A percentile compares a stretch with the other conserved stretches of the same genome.
These are phyloP conservation scores for Cryptococcus depauperatus DNA, from an alignment of 1,284 basidiomycete genomes.

Conservation along the genomic window DNA sequence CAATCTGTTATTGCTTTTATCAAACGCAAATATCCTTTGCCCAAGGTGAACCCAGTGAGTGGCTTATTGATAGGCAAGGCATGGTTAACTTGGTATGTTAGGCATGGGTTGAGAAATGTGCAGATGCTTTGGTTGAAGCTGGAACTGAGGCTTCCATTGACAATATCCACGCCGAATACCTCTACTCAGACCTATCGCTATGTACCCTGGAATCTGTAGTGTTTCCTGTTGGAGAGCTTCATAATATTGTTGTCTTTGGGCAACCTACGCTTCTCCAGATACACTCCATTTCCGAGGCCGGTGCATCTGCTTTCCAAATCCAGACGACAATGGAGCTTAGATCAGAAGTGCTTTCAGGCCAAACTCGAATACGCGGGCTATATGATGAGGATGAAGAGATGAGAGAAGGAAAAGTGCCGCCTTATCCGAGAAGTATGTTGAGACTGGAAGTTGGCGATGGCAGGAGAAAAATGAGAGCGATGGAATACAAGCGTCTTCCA, in stretches of 20 bases:
- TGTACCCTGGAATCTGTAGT: conserved; percentile 23
- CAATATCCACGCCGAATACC: conserved; percentile 28
- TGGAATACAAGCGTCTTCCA: conserved; percentile 37
- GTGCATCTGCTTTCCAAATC: conserved; percentile 37
- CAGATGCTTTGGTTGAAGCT: conserved; percentile 17
- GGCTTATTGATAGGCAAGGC: neutral
- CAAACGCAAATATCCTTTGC: conserved; percentile 25
- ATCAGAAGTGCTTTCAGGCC: conserved; percentile 38
- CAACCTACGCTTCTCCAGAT: conserved; percentile 35
- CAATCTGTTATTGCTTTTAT: conserved; percentile 12
- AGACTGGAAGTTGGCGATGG: conserved; percentile 39
- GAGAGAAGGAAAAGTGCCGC: conserved; percentile 31
- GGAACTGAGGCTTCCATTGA: conserved; percentile 15
- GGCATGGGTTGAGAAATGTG: conserved; percentile 31
- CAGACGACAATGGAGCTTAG: conserved; percentile 37
- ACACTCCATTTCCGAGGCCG: conserved; percentile 34
- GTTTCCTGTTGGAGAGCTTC: conserved; percentile 15
- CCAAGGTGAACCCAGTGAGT: conserved; percentile 30
- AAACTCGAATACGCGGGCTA: conserved; percentile 36
- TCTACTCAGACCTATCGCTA: conserved; percentile 25
- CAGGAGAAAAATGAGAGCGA: conserved; percentile 27
- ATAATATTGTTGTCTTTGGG: conserved; percentile 24
- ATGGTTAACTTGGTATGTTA: conserved; percentile 2
- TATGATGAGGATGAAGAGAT: conserved; percentile 29
- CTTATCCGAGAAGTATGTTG: conserved; percentile 42